Evolutionary conservation across 768 basidiomycete genomes (phyloP), one percentile per base, ranked within the genome.

Genomic region (Lactifluus subvellereus): DNA sequence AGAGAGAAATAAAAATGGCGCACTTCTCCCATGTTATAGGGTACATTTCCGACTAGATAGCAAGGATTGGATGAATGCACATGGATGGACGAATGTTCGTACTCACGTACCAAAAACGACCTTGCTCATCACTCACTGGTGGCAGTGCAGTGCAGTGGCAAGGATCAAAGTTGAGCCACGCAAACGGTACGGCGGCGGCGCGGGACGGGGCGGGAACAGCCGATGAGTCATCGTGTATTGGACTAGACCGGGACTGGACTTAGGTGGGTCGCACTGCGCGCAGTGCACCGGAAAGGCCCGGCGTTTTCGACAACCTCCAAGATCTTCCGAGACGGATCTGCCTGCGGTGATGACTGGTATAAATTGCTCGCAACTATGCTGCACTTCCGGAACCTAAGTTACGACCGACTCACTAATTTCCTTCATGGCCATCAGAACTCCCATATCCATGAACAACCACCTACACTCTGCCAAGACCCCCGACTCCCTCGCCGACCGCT

Each of bases 1-100:
- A 35, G 30, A 37, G 30, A 10, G 30, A n/a, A 52, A 2, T 42
- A 57, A 30, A 22, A 14, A 0, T 5, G 32, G 74, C 80, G 47
- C 72, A 74, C 83, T 78, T 93, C 91, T 48, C 84, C 86, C 87
- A 92, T 91, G 70, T 87, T 91, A 75, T 93, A 93, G 27, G 91
- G 91, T 8, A 93, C 90, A 81, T 93, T 93, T 61, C 91, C 91
- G 53, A 93, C 91, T 89, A 13, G 59, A 43, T n/a, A 54, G 59
- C 49, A 59, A 58, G 54, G 37, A 51, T 8, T 43, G 54, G 18
- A 37, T 47, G 22, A 10, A 20, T 61, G 20, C 20, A 30, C 61
- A 30, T 1, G n/a, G 4, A 18, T 1, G 37, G 18, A 22, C 9
- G 14, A 20, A 51, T 10, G 54, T 18, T 11, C 16, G 10, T 11